phyloP scores from a whole-genome alignment of 371 early-diverging fungal genomes.

The Mortierella sp. region DNA sequence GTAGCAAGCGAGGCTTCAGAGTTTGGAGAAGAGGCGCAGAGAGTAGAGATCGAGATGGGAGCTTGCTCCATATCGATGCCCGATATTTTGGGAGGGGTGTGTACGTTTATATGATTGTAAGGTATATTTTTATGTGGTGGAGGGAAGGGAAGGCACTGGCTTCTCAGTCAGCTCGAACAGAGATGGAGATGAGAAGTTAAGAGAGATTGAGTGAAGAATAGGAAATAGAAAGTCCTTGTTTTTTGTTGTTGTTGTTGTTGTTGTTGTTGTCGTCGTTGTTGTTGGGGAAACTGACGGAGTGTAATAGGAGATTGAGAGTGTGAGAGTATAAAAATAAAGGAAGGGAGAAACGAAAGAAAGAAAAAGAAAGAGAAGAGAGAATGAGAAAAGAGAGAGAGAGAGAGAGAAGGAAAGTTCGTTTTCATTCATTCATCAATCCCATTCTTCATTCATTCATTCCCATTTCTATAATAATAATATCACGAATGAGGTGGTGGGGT shows the following conservation, averaged over 20 bases:
- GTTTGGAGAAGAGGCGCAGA: conserved; percentile 5
- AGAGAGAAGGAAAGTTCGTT: background rate
- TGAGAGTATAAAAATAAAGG: background rate
- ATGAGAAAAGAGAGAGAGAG: background rate
- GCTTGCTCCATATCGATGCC: conserved; percentile 10
- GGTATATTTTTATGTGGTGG: too few species aligned
- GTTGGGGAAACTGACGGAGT: background rate
- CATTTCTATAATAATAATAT: too few species aligned
- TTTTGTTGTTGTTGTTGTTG: background rate
- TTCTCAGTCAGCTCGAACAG: background rate
- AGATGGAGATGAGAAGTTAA: conserved; percentile 3
- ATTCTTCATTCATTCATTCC: too few species aligned
- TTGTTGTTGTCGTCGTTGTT: background rate
- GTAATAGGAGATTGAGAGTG: background rate
- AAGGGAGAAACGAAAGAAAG: background rate
- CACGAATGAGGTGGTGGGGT: too few species aligned
- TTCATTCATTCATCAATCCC: too few species aligned
- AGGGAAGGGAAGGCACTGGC: background rate
- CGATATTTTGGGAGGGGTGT: background rate
- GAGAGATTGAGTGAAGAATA: background rate
- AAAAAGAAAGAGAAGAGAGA: background rate
- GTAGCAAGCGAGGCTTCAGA: conserved; percentile 17
- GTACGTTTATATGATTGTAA: background rate
- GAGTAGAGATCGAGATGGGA: conserved; percentile 22
- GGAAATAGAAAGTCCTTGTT: background rate